These are phyloP conservation scores for Jatropha multifida DNA, from an alignment of 441 rosid genomes.

Conservation along the genomic window DNA sequence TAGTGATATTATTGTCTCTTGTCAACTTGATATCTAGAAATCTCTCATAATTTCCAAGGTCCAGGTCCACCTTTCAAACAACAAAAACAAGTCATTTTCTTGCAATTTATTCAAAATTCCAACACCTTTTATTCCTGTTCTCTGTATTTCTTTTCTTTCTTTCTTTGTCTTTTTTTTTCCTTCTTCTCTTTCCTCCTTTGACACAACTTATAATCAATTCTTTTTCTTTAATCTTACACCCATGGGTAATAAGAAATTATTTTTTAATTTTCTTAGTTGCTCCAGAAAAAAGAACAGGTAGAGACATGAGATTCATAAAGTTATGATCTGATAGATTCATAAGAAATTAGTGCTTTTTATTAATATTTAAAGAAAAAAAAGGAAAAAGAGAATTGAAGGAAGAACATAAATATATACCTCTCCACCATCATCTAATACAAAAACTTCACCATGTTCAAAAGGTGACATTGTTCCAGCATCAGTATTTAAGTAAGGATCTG, in stretches of 20 bases:
- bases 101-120: not conserved
- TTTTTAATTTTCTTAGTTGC: not conserved
- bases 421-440: conserved; percentile 98
- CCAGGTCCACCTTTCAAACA: conserved; percentile 81
- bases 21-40: conserved; percentile 82
- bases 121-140: not conserved
- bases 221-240: not conserved
- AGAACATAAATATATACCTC: conserved; percentile 52
- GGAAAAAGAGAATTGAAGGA: not conserved
- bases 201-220: not conserved
- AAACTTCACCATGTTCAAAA: conserved; percentile 95
- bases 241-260: not conserved
- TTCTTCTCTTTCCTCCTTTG: not conserved
- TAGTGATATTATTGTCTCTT: conserved; percentile 83
- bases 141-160: not conserved
- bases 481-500: conserved; percentile 95
- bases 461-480: conserved; percentile 99
- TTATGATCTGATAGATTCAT: not conserved
- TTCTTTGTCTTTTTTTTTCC: too few relatives aligned
- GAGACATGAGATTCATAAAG: not conserved
- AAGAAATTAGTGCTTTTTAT: not conserved
- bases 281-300: not conserved
- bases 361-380: not conserved
- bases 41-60: conserved; percentile 98
- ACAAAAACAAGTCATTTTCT: conserved; percentile 17